Base-by-base conservation (phyloP, 306 rosid species). In the Urtica urens region DNA sequence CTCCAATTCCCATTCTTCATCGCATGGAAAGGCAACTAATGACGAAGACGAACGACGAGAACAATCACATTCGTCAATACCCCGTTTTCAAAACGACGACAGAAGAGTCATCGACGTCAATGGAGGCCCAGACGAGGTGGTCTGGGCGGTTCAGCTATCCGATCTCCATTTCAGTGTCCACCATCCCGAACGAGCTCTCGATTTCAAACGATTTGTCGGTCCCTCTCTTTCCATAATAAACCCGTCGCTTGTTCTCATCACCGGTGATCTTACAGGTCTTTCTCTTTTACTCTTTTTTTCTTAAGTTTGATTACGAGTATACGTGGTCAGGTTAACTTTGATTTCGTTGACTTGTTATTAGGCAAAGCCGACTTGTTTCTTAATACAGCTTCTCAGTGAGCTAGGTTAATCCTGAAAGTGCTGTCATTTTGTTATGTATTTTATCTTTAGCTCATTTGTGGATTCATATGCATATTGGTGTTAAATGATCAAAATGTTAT, bases 101-200 rank as follows among this genome's bases (percentile, higher is more conserved):
- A 42, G 42, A 25, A 49, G 58, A 38, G 76, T 62, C 44, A 54
- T 67, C 17, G 46, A 56, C 44, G 50, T 53, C 12, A 66, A 71
- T n/a, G 87, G 79, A 55, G 70, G 46, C 22, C 70, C 81, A 1
- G 80, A 77, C 63, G 84, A 90, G 11, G 72, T 84, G 38, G 55
- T 84, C 44, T 90, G 97, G 97, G 63, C 65, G 48, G 93, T 90
- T 77, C 97, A 90, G 77, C 82, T 90, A 29, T 84, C 97, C 35
- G 95, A 90, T 79, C 93, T 90, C 55, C 97, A 90, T 68, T 84
- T 90, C 77, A 90, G 97, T 59, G 79, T 77, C 47, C 93, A 90
- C 72, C 76, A 90, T 47, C 92, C 97, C 2, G 66, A 81, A 18
- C 62, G 97, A 73, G 95, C 94, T 15, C 35, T 37, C n/a, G 71